phyloP scores from a whole-genome alignment of 1,284 basidiomycete species.

The Trichosporon faecale region DNA sequence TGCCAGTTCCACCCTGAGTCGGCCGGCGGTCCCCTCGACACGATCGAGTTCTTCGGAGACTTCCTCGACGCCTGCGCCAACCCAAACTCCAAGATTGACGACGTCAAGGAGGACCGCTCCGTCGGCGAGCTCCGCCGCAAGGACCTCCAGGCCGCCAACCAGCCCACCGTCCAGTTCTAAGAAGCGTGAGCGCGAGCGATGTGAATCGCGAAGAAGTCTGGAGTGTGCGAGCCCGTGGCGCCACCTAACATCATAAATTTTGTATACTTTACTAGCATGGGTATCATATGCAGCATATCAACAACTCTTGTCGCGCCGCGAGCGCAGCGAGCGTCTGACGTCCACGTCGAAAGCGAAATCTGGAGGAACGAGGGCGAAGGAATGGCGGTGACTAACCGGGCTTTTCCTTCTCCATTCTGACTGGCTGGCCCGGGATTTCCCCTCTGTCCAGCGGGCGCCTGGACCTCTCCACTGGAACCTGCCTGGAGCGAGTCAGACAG shows the following conservation, averaged over 20 bases:
- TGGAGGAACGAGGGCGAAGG: neutral
- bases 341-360: no score
- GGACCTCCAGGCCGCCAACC: neutral
- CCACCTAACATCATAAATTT: neutral
- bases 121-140: constrained; percentile 11
- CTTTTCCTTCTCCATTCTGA: neutral
- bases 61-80: constrained; percentile 69
- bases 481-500: no score
- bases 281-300: neutral
- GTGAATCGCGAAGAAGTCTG: neutral
- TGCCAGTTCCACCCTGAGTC: constrained; percentile 97
- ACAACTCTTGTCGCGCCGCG: neutral
- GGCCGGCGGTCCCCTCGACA: constrained; percentile 79
- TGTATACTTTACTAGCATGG: constrained; percentile 2
- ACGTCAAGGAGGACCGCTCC: constrained; percentile 5
- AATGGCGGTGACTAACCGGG: neutral
- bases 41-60: constrained; percentile 93
- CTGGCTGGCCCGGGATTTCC: neutral
- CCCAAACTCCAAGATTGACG: neutral
- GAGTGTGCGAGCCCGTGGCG: neutral
- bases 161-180: neutral
- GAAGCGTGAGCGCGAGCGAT: neutral
- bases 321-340: neutral
- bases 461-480: no score
- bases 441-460: neutral